Evolutionary conservation across 306 rosid genomes (phyloP), one percentile per base, ranked within the genome.

Genomic region (Vicia faba): DNA sequence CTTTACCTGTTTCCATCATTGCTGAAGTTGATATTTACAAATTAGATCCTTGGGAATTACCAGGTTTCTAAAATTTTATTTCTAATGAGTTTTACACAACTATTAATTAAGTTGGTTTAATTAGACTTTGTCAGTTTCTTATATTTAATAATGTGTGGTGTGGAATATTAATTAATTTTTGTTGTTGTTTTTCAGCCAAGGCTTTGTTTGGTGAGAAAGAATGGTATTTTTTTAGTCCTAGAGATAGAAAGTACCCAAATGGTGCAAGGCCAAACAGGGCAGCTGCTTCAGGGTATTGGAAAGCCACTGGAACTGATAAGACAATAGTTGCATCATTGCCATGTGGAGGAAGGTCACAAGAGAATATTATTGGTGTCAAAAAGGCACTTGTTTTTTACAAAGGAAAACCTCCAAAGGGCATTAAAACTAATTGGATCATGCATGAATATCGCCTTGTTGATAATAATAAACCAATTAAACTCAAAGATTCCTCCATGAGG

Each of bases 251-350:
- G 72, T 84, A 82, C 51, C 89, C 86, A 11, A 89, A 86, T 55
- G 89, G 96, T 0, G 82, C 83, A 1, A 82, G 88, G 72, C 86
- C 89, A 51, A 89, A 82, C 86, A 82, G 92, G 71, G 88, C 89
- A 3, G 86, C 92, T 2, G 86, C 74, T 66, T 87, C 95, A 11
- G 95, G 95, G 73, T 85, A 85, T 49, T 87, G 95, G 95, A 87
- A 85, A 48, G 84, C 95, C 0, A 83, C 85, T 2, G 95, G 90
- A 2, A 81, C 85, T 0, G 95, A 85, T 7, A 81, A 78, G 64
- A 85, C 77, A 54, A 85, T 85, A 8, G 23, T 67, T 50, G 36
- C 81, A 11, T 38, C 83, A 44, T 46, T 36, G 19, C 35, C 38
- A 2, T 55, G 49, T 26, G 61, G 64, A 35, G 75, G 78, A 31